Conservation (phyloP, 116 monocot genomes). For the Thalassia testudinum region DNA sequence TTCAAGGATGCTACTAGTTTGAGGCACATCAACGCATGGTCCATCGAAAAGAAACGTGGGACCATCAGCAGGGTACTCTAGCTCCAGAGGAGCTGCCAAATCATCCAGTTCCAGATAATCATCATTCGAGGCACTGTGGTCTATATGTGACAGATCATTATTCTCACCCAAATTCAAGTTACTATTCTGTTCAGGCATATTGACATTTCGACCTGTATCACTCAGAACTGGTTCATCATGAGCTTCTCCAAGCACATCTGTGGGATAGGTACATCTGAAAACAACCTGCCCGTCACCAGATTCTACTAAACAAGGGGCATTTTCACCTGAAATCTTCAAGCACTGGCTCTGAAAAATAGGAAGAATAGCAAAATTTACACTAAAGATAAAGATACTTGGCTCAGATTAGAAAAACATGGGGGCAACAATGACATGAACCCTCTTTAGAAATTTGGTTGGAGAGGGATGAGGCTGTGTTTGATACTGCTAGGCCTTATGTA, state of each 20-base stretch:
- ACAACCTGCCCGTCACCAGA: too few relatives aligned
- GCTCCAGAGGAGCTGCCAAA: constrained; percentile 8
- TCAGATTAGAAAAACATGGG: too few relatives aligned
- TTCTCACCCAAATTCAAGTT: neutral
- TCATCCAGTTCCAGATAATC: constrained; percentile 32
- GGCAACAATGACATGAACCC: too few relatives aligned
- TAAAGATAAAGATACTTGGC: too few relatives aligned
- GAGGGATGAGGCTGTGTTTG: too few relatives aligned
- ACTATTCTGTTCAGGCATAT: neutral
- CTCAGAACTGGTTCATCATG: neutral
- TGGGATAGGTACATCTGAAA: too few relatives aligned
- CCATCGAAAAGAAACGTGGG: neutral
- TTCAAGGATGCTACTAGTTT: constrained; percentile 2
- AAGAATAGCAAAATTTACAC: too few relatives aligned
- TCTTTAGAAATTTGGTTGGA: too few relatives aligned
- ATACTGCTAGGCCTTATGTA: too few relatives aligned
- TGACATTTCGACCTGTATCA: neutral
- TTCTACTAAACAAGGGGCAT: too few relatives aligned
- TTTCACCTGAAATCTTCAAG: too few relatives aligned
- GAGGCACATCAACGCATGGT: neutral
- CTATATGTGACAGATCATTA: neutral
- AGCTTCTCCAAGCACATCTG: neutral
- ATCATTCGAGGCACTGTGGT: constrained; percentile 2
- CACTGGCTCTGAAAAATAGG: too few relatives aligned
- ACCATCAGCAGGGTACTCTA: neutral